Evolutionary conservation across 2,329 filamentous ascomycete genomes (phyloP), one percentile per base, ranked within the genome.

Genomic region (Tympanopsis confertula): DNA sequence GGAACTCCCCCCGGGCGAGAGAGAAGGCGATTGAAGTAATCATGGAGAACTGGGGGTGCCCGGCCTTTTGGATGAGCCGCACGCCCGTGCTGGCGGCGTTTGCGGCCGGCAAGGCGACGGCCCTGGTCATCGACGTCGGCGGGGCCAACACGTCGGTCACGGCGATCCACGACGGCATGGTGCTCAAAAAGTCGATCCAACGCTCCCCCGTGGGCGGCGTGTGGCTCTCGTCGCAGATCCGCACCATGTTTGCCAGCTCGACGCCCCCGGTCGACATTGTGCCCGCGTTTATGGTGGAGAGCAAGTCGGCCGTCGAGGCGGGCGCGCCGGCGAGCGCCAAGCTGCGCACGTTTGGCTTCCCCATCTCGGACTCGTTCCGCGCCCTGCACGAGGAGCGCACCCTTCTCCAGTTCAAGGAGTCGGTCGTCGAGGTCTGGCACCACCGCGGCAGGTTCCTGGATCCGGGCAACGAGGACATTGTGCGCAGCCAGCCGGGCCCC

Each of bases 321-420:
- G 79, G 85, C 41, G 76, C 82, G 7, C 75, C 87, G 1, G 71
- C 87, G 2, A 82, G 93, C 57, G 85, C 80, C 29, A 78, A 72
- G 36, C 79, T 85, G 58, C 80, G 77, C 48, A 74, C 74, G 28
- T 94, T 86, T 55, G 57, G 69, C 53, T 68, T 69, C 55, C 50
- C 71, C 49, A 65, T 81, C 43, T 59, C 63, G 48, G 70, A 75
- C 19, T 87, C 84, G 2, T 96, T 88, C 71, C 78, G 82, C 42
- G 66, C 69, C 14, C 80, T 89, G 46, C 81, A 96, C 60, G 88
- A 98, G 65, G 91, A 96, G 58, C 84, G 89, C 38, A 81, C 94
- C 30, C 65, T 98, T 40, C 87, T 86, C 26, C 87, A 95, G 56
- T 98, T 94, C 74, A 98, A 98, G 65, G 93, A 98, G 63, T 93